phyloP scores from a whole-genome alignment of 2,329 filamentous ascomycete species.

The Bipolaris zeicola region DNA sequence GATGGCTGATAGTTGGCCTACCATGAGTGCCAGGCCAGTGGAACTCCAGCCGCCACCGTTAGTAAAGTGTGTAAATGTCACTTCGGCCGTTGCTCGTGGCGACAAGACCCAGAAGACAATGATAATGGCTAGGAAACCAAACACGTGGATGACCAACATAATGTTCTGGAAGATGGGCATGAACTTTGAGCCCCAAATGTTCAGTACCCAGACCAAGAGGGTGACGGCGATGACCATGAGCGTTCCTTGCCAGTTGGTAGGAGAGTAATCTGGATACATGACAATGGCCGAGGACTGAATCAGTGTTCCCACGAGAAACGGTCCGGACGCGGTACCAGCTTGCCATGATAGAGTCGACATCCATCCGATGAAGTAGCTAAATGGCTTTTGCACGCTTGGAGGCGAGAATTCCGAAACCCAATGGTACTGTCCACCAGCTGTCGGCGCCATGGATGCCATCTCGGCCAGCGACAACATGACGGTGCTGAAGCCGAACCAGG shows the following conservation, averaged over 20 bases:
- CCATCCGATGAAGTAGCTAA: constrained; percentile 51
- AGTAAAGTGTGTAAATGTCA: constrained; percentile 43
- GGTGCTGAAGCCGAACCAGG: constrained; percentile 40
- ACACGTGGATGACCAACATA: constrained; percentile 49
- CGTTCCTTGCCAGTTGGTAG: constrained; percentile 56
- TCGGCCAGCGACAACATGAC: constrained; percentile 43
- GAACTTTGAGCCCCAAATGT: constrained; percentile 40
- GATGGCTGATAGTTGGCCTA: constrained; percentile 50
- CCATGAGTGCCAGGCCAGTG: constrained; percentile 47
- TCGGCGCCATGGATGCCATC: constrained; percentile 46
- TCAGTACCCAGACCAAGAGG: constrained; percentile 51
- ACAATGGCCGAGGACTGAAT: constrained; percentile 53
- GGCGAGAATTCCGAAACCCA: constrained; percentile 46
- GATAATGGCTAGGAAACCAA: constrained; percentile 54
- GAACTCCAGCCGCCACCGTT: constrained; percentile 49
- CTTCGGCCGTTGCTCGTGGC: constrained; percentile 35
- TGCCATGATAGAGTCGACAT: constrained; percentile 59
- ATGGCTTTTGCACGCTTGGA: constrained; percentile 32
- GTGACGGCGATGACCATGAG: constrained; percentile 56
- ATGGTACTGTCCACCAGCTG: constrained; percentile 44
- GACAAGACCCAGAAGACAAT: constrained; percentile 47
- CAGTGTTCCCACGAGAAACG: constrained; percentile 56
- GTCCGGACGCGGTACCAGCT: constrained; percentile 55
- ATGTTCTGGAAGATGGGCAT: constrained; percentile 46
- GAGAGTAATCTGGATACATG: constrained; percentile 51